A percentile compares a stretch with the other conserved stretches of the same genome.
These are phyloP conservation scores for Leccinum incarnatum DNA, from an alignment of 768 basidiomycete genomes.

Conservation along the genomic window DNA sequence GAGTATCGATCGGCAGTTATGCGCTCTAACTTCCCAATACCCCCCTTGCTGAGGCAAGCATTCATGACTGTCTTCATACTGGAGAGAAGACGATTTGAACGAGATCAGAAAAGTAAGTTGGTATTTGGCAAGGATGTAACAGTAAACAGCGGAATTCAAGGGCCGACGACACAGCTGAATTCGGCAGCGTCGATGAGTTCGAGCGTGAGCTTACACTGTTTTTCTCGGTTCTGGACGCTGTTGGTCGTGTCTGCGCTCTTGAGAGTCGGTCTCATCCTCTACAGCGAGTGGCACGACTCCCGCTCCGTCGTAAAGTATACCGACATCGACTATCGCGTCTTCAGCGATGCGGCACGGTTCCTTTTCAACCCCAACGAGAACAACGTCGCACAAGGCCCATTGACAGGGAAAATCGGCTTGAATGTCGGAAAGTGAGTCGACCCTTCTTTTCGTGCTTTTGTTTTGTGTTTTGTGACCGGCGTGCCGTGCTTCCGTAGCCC, in stretches of 20 bases:
- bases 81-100: too few relatives aligned
- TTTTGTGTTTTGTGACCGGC: neutral
- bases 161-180: neutral
- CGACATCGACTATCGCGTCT: slow-evolving; percentile 96
- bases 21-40: neutral
- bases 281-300: slow-evolving; percentile 89
- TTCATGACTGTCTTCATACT: neutral
- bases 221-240: slow-evolving; percentile 47
- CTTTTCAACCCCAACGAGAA: slow-evolving; percentile 46
- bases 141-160: neutral
- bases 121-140: too few relatives aligned
- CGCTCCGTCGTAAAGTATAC: slow-evolving; percentile 89
- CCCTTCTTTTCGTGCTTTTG: neutral
- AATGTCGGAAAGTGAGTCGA: slow-evolving; percentile 72
- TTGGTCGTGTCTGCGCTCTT: slow-evolving; percentile 55
- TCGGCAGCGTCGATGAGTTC: neutral
- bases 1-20: neutral
- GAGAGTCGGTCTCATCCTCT: slow-evolving; percentile 69
- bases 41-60: neutral
- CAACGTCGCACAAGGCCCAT: slow-evolving; percentile 62
- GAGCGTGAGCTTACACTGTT: slow-evolving; percentile 8
- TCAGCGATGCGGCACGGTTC: slow-evolving; percentile 86
- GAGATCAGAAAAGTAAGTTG: neutral
- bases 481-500: slow-evolving; percentile 52
- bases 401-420: slow-evolving; percentile 40